Base-by-base conservation (phyloP, 192 early-diverging fungal genomes). In the Funneliformis mosseae region DNA sequence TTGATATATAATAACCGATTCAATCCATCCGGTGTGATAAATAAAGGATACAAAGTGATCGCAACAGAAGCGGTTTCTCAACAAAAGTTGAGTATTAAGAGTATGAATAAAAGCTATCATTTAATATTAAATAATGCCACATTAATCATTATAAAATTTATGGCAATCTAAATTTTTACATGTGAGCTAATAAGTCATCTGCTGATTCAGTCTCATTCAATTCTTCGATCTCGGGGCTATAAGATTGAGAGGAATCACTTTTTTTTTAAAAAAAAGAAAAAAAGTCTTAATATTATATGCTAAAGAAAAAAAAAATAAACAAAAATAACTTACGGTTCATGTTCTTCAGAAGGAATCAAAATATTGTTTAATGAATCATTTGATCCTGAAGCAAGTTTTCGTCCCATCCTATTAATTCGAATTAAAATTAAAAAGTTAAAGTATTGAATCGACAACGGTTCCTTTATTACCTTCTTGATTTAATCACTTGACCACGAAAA, bases 391-490 rank as follows among this genome's bases (percentile, higher is more conserved):
- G n/a, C 64, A 67, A 27, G 64, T 18, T 38, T 67, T 38, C 33
- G 25, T 12, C 64, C 64, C 64, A 67, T 38, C 7, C 64, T 67
- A 67, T 38, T 27, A 18, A 67, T 67, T 67, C 16, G 5, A 38
- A 38, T 38, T 2, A 8, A 67, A 27, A 11, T 33, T 16, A 27
- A 16, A 23, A 66, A 27, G 3, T 12, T 18, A 67, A 38, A 38
- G 50, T 55, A 21, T 55, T 21, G 33, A 67, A 67, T 38, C 10
- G 16, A 67, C 1, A 67, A 18, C 10, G 0, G 16, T 61, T 67
- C 63, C 8, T 33, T 67, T 16, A 27, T 67, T 67, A 67, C 64
- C 64, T 67, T 67, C 64, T 67, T 12, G 64, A 67, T 67, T 67
- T 67, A 67, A 67, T 67, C 25, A 67, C 64, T 67, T 27, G 25